Percentiles rank a stretch among this genome's conserved stretches.
Evolutionary conservation across 257 asterid species (phyloP).

Genomic region (Osmanthus fragrans): DNA sequence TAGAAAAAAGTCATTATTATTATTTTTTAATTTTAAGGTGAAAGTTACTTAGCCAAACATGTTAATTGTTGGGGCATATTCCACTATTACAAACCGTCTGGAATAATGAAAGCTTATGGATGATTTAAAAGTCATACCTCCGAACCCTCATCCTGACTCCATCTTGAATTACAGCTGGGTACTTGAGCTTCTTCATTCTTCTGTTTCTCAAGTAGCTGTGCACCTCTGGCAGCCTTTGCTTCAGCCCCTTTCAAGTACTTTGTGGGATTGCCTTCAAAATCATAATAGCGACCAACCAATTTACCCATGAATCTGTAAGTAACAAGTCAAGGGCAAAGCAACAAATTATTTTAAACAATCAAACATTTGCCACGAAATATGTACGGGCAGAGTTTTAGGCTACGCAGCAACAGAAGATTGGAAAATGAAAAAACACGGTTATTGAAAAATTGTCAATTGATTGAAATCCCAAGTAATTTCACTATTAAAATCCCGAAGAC

Average conservation of each 20-base stretch:
- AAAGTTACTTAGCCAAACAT: background rate
- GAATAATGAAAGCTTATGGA: background rate
- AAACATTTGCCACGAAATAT: background rate
- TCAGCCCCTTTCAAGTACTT: slow-evolving; percentile 87
- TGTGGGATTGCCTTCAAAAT: slow-evolving; percentile 69
- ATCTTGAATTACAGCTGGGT: slow-evolving; percentile 78
- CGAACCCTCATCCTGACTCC: slow-evolving; percentile 95
- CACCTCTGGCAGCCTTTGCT: slow-evolving; percentile 92
- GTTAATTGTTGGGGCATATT: background rate
- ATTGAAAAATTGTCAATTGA: background rate
- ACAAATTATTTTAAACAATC: background rate
- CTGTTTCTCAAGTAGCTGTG: slow-evolving; percentile 85
- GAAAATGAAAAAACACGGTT: background rate
- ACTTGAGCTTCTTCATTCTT: slow-evolving; percentile 77
- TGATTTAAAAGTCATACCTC: slow-evolving; percentile 48
- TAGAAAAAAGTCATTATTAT: background rate
- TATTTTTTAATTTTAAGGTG: background rate
- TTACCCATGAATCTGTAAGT: slow-evolving; percentile 67
- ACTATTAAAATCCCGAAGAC: background rate
- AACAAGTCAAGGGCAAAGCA: background rate
- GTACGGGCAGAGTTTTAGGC: background rate
- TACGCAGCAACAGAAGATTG: background rate
- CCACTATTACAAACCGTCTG: background rate
- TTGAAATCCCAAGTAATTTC: background rate
- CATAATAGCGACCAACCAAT: slow-evolving; percentile 81